Evolutionary conservation across 805 yeast species (phyloP), one percentile per base, ranked within the genome.

Genomic region (Wickerhamomyces silvicola): DNA sequence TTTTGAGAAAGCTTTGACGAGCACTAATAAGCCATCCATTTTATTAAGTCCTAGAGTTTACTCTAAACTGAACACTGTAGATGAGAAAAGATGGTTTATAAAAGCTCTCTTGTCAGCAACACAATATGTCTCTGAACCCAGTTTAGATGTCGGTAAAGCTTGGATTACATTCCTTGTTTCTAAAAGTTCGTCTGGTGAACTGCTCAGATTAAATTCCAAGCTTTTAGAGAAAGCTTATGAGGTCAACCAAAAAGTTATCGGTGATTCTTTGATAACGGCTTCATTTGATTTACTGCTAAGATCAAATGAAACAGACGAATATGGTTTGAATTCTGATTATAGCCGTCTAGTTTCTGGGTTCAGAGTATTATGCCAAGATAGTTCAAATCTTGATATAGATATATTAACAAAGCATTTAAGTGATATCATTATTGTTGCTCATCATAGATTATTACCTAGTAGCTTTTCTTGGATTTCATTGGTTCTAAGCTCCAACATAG

Each of bases 391-490:
- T 6, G 36, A 43, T 12, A 42, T 41, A 7, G 43, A 41, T 2
- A 33, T 55, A 9, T 35, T 61, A 28, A 48, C 52, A 4, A 35
- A 51, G 7, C 57, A 63, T 15, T 40, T 78, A 11, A 39, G 66
- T 13, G 56, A 63, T 8, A 38, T 64, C 12, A 47, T 77, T 12
- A 50, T 74, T 16, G 40, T 69, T 6, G 44, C 69, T 12, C 81
- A 78, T 45, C 66, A 64, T 37, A 30, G 45, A 3, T 32, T 43
- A 3, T 50, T 72, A n/a, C 41, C 56, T 40, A 59, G 64, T 51
- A 59, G 70, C 38, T 40, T 43, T 10, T 78, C 81, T 2, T 90
- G 97, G 97, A 81, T 86, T 21, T 82, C 82, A 0, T 56, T 86
- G 25, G 77, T 77, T 22, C 72, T 79, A 45, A 62, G 72, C 28